Conservation (phyloP, 2,329 filamentous ascomycete genomes). For the Oidium heveae region DNA sequence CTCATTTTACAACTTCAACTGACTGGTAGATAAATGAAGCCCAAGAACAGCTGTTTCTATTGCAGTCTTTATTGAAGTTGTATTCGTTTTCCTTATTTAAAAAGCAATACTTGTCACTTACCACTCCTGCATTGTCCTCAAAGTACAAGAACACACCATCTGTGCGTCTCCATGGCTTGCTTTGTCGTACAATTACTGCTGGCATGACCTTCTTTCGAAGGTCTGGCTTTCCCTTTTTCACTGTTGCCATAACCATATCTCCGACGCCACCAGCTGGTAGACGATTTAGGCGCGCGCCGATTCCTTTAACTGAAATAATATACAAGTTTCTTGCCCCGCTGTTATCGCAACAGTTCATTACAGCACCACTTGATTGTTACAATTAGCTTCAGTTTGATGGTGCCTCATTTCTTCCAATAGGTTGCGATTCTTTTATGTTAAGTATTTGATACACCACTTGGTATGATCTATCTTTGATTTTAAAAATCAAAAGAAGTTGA, state of each 20-base stretch:
- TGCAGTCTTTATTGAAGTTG: too few species aligned
- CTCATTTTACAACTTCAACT: too few species aligned
- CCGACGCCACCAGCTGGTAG: conserved; percentile 92
- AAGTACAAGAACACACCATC: conserved; percentile 99
- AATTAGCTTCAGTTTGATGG: conserved; percentile 2
- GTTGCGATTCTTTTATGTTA: background rate
- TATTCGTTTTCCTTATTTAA: too few species aligned
- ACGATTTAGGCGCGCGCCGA: conserved; percentile 91
- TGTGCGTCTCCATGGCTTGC: conserved; percentile 97
- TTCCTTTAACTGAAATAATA: conserved; percentile 99
- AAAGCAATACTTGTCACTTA: conserved; percentile 24
- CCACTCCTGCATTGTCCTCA: conserved; percentile 99
- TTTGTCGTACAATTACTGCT: conserved; percentile 93
- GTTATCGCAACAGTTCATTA: conserved; percentile 99
- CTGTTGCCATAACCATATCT: conserved; percentile 99
- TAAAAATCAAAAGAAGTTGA: conserved; percentile 1
- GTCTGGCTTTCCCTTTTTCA: conserved; percentile 99
- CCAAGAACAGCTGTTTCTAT: too few species aligned
- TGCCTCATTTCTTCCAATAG: too few species aligned
- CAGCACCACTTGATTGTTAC: conserved; percentile 48
- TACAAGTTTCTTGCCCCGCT: conserved; percentile 95
- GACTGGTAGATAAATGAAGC: too few species aligned
- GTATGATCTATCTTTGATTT: background rate
- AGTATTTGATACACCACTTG: background rate
- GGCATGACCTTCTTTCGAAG: conserved; percentile 99